Base-by-base conservation (phyloP, 345 rosid genomes). In the Diplotaxis tenuifolia region DNA sequence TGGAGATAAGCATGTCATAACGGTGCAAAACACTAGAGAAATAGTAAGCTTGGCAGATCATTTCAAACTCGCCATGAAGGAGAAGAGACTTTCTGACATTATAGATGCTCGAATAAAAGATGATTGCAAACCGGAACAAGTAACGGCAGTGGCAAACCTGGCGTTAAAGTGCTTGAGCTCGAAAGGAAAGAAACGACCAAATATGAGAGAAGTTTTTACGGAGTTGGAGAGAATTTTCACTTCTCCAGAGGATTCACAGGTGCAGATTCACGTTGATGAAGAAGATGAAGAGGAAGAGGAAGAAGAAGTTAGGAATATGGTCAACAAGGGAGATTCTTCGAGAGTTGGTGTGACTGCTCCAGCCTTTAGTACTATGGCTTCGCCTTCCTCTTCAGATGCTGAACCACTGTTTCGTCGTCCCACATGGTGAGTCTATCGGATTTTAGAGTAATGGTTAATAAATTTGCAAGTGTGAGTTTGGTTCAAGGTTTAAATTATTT, bases 111-210 rank as follows among this genome's bases (percentile, higher is more conserved):
- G 68, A n/a, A 54, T 86, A 49, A 88, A 69, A 68, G 75, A 81
- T 16, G 73, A 74, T 0, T 81, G 82, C 49, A 83, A 82, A 49
- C n/a, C 53, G 54, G 87, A 80, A 74, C 84, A 82, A 36, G 80
- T 83, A 47, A 76, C 58, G 68, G 83, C 87, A 9, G 60, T 88
- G 25, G 90, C 82, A 18, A 75, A 78, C 1, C 56, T 86, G 31
- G 88, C 88, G 0, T 72, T 68, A 10, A 80, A 78, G 10, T 88
- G 89, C 22, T 71, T 87, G 79, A 81, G 77, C 19, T 83, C 73
- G 2, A 82, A 76, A 73, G 69, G 89, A 72, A 84, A 75, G 72
- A 81, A 81, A 10, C 79, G 87, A 23, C 86, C 89, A 1, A 75
- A 79, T 12, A 85, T 85, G 87, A 87, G 85, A 45, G 76, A 84